Evolutionary conservation across 805 yeast genomes (phyloP).

Genomic region (Candida maltosa): DNA sequence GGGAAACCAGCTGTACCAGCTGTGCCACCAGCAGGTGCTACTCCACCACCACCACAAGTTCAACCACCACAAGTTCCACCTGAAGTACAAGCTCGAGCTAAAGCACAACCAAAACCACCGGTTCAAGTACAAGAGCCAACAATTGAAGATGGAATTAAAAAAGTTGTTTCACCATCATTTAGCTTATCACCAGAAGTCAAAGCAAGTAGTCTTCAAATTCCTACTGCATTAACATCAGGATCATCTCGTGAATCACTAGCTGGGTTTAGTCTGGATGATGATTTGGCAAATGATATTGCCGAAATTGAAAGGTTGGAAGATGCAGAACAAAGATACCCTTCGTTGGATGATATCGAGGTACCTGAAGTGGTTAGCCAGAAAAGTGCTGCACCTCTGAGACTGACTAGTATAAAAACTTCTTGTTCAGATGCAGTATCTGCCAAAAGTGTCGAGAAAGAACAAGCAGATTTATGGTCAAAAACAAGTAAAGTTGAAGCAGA

Average conservation of each 20-base stretch:
- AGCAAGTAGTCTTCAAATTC: background rate
- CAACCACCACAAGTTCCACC: slow-evolving; percentile 1
- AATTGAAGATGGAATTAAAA: background rate
- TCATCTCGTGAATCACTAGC: slow-evolving; percentile 4
- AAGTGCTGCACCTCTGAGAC: background rate
- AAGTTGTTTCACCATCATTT: background rate
- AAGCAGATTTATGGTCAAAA: background rate
- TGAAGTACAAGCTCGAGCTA: background rate
- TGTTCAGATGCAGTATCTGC: too few species aligned
- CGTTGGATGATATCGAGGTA: slow-evolving; percentile 23
- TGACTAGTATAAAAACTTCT: background rate
- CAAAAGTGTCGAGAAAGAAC: too few species aligned
- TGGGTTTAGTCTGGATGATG: slow-evolving; percentile 7
- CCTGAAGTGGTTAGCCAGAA: slow-evolving; percentile 2
- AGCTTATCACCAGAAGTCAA: background rate
- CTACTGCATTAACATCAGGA: background rate
- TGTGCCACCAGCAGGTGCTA: background rate
- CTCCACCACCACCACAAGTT: background rate
- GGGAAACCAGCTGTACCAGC: too few species aligned
- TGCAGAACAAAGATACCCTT: background rate
- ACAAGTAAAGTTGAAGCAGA: slow-evolving; percentile 21
- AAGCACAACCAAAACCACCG: background rate
- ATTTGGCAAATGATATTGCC: slow-evolving; percentile 10
- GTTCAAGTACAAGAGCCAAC: background rate
- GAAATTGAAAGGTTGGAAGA: slow-evolving; percentile 38